These are phyloP conservation scores for Takakia lepidozioides DNA, from an alignment of 225 moss, liverwort and hornwort genomes.

Conservation along the genomic window DNA sequence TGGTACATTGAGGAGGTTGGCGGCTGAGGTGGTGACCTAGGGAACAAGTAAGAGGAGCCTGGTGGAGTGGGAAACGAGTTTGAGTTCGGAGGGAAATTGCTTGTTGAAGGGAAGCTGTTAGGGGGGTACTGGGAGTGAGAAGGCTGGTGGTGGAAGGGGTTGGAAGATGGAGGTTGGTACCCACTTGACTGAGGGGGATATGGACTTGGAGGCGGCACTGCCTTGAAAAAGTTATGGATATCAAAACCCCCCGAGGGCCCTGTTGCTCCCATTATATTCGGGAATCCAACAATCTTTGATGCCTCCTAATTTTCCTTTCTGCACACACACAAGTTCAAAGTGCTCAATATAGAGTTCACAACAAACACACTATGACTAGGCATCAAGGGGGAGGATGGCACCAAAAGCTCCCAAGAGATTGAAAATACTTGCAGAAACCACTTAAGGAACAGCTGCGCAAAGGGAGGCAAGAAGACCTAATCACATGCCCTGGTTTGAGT, in stretches of 20 bases:
- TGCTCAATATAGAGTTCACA: no score
- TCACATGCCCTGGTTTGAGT: no score
- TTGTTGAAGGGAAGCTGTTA: slow-evolving; percentile 21
- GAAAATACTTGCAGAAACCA: no score
- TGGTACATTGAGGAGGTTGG: slow-evolving; percentile 59
- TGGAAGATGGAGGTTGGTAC: slow-evolving; percentile 49
- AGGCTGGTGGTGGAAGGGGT: slow-evolving; percentile 42
- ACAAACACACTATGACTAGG: no score
- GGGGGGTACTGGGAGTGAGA: slow-evolving; percentile 35
- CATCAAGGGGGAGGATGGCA: no score
- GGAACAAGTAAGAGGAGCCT: slow-evolving; percentile 35
- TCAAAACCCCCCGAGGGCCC: slow-evolving; percentile 79
- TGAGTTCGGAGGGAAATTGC: slow-evolving; percentile 26
- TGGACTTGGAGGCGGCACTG: slow-evolving; percentile 38
- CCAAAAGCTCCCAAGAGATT: no score
- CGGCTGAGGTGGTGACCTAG: slow-evolving; percentile 22
- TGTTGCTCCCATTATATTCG: slow-evolving; percentile 68
- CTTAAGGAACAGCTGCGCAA: no score
- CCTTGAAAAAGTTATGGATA: slow-evolving; percentile 64
- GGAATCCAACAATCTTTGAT: slow-evolving; percentile 9
- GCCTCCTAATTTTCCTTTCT: no score
- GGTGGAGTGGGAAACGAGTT: slow-evolving; percentile 27
- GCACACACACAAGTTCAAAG: no score
- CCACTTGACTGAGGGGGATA: slow-evolving; percentile 55
- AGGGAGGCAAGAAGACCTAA: no score